Conservation (phyloP, 257 asterid genomes). For the Fraxinus pennsylvanica region DNA sequence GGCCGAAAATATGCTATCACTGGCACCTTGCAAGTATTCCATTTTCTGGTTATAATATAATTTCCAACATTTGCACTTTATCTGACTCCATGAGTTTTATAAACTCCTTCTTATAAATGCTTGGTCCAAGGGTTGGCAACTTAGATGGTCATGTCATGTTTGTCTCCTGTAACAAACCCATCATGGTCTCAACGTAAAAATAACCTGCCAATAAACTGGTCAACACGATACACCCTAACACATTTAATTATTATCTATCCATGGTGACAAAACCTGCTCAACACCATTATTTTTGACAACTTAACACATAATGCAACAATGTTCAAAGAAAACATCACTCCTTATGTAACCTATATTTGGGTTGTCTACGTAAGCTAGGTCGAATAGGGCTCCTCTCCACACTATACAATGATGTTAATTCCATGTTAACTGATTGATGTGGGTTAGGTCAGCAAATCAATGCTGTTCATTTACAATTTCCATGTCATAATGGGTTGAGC, state of each 20-base stretch:
- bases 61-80: not conserved
- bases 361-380: not conserved
- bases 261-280: not conserved
- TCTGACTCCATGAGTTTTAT: conserved; percentile 12
- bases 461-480: not conserved
- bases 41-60: not conserved
- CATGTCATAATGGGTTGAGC: not conserved
- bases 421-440: not conserved
- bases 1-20: not conserved
- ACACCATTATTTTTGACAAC: not conserved
- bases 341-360: not conserved
- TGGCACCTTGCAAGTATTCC: not conserved
- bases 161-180: not conserved
- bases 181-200: not conserved
- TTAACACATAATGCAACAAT: not conserved
- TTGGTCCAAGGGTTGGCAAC: not conserved
- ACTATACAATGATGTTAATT: not conserved
- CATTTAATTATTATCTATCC: not conserved
- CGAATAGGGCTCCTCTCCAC: not conserved
- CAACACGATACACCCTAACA: not conserved
- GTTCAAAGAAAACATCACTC: not conserved
- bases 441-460: not conserved
- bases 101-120: not conserved
- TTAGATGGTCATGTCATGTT: not conserved
- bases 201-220: not conserved